A percentile compares a stretch with the other conserved stretches of the same genome.
phyloP scores from a whole-genome alignment of 345 rosid species.

The thale cress (Arabidopsis thaliana) region TAIR10.1 NC_003076.8:25516001-25516500 shows the following conservation, averaged over 20 bases:
- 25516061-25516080: neutral
- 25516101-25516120: neutral
- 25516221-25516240: neutral
- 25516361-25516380: slow-evolving; percentile 13
- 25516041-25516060: neutral
- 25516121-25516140: neutral
- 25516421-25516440: slow-evolving; percentile 26
- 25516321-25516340: slow-evolving; percentile 37
- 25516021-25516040: slow-evolving; percentile 8
- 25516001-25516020: neutral
- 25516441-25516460: slow-evolving; percentile 23
- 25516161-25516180: neutral
- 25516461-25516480: neutral
- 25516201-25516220: neutral
- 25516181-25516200: slow-evolving; percentile 2
- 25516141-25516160: neutral
- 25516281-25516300: slow-evolving; percentile 17
- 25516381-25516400: slow-evolving; percentile 24
- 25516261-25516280: neutral
- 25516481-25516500: neutral
- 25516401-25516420: slow-evolving; percentile 21
- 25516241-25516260: slow-evolving; percentile 5
- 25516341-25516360: slow-evolving; percentile 36
- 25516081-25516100: neutral
- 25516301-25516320: slow-evolving; percentile 18